Conservation (phyloP, 192 early-diverging fungal species). For the Coemansia sp. region DNA sequence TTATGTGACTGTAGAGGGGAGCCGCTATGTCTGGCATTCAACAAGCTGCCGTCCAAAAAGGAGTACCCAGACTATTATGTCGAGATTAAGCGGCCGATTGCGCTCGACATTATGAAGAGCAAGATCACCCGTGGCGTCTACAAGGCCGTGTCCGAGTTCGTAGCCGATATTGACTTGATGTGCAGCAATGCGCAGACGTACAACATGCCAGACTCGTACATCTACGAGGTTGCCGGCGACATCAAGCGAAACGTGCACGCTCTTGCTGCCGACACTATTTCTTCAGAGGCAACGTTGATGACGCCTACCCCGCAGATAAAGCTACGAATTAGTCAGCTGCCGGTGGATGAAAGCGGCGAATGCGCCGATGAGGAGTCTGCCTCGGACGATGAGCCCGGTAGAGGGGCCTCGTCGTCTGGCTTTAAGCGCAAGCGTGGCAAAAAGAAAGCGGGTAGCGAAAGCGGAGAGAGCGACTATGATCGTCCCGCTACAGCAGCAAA, state of each 20-base stretch:
- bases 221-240: slow-evolving; percentile 44
- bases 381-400: background rate
- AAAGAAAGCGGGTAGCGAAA: slow-evolving; percentile 10
- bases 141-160: slow-evolving; percentile 61
- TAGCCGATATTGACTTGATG: slow-evolving; percentile 81
- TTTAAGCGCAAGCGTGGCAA: slow-evolving; percentile 38
- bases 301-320: slow-evolving; percentile 21
- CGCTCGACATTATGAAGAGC: slow-evolving; percentile 84
- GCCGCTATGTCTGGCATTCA: slow-evolving; percentile 37
- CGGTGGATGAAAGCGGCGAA: slow-evolving; percentile 13
- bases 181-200: slow-evolving; percentile 89
- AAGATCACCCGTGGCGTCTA: slow-evolving; percentile 72
- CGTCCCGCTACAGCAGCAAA: background rate
- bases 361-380: background rate
- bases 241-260: slow-evolving; percentile 28
- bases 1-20: slow-evolving; percentile 36
- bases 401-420: background rate
- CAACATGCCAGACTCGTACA: slow-evolving; percentile 63
- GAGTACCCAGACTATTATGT: slow-evolving; percentile 90
- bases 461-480: background rate
- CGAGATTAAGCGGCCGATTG: slow-evolving; percentile 84
- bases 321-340: slow-evolving; percentile 27
- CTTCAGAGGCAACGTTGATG: background rate
- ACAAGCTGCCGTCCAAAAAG: slow-evolving; percentile 65
- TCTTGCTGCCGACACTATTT: slow-evolving; percentile 19